Conservation (phyloP, 371 early-diverging fungal species). For the Funneliformis caledonium region DNA sequence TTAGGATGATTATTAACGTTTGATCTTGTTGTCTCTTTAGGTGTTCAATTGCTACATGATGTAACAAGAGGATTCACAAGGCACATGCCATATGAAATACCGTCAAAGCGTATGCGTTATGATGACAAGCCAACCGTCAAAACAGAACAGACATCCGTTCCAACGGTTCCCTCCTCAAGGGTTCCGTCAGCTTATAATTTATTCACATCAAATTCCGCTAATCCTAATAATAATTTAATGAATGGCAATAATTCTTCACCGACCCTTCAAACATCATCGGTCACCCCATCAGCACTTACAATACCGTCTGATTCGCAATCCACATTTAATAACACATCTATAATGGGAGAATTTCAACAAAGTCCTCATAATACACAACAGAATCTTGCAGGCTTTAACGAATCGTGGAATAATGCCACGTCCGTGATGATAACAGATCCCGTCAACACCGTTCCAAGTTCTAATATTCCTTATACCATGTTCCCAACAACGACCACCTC, state of each 20-base stretch:
- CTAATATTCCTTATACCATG: slow-evolving; percentile 4
- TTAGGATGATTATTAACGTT: not conserved
- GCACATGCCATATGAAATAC: not conserved
- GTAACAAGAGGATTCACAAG: not conserved
- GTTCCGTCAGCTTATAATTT: not conserved
- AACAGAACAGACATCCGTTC: slow-evolving; percentile 14
- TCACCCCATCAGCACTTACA: not conserved
- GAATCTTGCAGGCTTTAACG: slow-evolving; percentile 21
- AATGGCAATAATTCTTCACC: slow-evolving; percentile 14
- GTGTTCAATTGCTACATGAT: slow-evolving; percentile 25
- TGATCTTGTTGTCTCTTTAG: not conserved
- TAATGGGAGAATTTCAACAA: slow-evolving; percentile 31
- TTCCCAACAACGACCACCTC: slow-evolving; percentile 24
- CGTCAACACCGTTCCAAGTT: slow-evolving; percentile 18
- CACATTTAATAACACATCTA: slow-evolving; percentile 11
- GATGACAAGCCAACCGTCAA: slow-evolving; percentile 25
- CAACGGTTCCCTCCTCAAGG: slow-evolving; percentile 20
- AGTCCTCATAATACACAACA: not conserved
- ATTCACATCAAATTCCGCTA: not conserved
- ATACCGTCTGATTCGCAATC: slow-evolving; percentile 23
- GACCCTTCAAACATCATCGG: not conserved
- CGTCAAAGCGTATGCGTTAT: slow-evolving; percentile 24
- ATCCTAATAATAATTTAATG: slow-evolving; percentile 29
- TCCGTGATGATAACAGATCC: slow-evolving; percentile 30
- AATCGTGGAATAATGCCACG: slow-evolving; percentile 16